Percentiles rank a stretch among this genome's conserved stretches.
These are phyloP conservation scores for Rhodotorula sp. DNA, from an alignment of 1,284 basidiomycete species.

Conservation along the genomic window DNA sequence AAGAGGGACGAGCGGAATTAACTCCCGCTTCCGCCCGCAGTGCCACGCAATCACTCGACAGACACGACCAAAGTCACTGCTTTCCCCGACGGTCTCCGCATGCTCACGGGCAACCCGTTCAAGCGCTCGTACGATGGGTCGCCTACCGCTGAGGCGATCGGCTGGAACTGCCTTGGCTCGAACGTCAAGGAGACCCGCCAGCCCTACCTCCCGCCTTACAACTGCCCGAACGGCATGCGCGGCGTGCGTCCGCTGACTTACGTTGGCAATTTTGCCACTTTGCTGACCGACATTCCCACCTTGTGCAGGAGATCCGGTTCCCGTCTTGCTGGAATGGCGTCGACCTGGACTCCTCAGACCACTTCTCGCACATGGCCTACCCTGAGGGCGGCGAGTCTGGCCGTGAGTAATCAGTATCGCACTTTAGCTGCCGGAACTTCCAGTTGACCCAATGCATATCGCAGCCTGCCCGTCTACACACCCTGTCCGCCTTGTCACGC, in stretches of 20 bases:
- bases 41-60: slow-evolving; percentile 16
- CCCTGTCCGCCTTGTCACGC: slow-evolving; percentile 56
- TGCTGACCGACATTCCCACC: too few relatives aligned
- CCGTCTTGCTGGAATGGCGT: slow-evolving; percentile 59
- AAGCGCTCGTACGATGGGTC: slow-evolving; percentile 52
- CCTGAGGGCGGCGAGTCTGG: slow-evolving; percentile 55
- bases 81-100: slow-evolving; percentile 57
- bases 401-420: neutral
- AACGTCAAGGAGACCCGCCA: slow-evolving; percentile 25
- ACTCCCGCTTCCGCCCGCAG: neutral
- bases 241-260: neutral
- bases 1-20: neutral
- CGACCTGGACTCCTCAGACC: slow-evolving; percentile 49
- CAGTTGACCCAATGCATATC: neutral
- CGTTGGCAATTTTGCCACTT: too few relatives aligned
- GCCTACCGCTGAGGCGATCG: slow-evolving; percentile 49
- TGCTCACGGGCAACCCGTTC: slow-evolving; percentile 55
- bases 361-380: slow-evolving; percentile 52
- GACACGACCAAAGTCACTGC: slow-evolving; percentile 49
- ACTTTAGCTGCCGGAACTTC: neutral
- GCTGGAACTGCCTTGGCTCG: slow-evolving; percentile 50
- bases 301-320: slow-evolving; percentile 45
- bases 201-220: slow-evolving; percentile 54
- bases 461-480: slow-evolving; percentile 55
- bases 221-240: slow-evolving; percentile 49